These are phyloP conservation scores for Alternaria arbusti DNA, from an alignment of 2,329 filamentous ascomycete species.

Conservation along the genomic window DNA sequence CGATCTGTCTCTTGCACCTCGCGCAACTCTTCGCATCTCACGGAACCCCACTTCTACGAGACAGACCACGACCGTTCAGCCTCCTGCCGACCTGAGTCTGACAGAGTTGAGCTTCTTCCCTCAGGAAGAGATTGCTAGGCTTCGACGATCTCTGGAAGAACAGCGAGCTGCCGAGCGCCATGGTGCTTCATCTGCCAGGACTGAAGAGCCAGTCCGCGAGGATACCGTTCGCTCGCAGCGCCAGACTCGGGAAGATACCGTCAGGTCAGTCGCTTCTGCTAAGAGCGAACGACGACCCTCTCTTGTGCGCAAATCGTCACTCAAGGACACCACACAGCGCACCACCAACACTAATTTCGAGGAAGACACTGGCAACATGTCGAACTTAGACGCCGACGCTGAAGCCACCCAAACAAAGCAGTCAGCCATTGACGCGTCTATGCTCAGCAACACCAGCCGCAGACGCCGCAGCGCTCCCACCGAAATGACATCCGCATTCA, in stretches of 20 bases:
- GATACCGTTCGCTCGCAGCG: constrained; percentile 50
- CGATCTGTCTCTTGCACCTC: constrained; percentile 47
- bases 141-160: constrained; percentile 63
- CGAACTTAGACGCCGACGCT: constrained; percentile 31
- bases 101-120: constrained; percentile 64
- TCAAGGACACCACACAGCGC: constrained; percentile 57
- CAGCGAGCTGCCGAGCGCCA: constrained; percentile 56
- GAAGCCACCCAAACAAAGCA: constrained; percentile 41
- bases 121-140: constrained; percentile 58
- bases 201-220: constrained; percentile 43
- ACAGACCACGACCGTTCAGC: constrained; percentile 30
- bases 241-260: constrained; percentile 49
- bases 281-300: constrained; percentile 49
- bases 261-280: constrained; percentile 45
- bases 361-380: constrained; percentile 46
- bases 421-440: constrained; percentile 46
- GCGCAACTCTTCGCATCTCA: constrained; percentile 35
- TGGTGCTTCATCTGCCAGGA: constrained; percentile 22
- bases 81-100: constrained; percentile 45
- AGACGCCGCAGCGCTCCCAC: constrained; percentile 57
- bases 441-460: constrained; percentile 57
- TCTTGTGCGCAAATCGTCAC: constrained; percentile 61
- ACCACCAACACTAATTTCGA: constrained; percentile 40
- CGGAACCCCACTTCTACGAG: constrained; percentile 27
- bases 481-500: constrained; percentile 70